phyloP scores from a whole-genome alignment of 2,329 filamentous ascomycete genomes.

The Raffaelea albimanens region DNA sequence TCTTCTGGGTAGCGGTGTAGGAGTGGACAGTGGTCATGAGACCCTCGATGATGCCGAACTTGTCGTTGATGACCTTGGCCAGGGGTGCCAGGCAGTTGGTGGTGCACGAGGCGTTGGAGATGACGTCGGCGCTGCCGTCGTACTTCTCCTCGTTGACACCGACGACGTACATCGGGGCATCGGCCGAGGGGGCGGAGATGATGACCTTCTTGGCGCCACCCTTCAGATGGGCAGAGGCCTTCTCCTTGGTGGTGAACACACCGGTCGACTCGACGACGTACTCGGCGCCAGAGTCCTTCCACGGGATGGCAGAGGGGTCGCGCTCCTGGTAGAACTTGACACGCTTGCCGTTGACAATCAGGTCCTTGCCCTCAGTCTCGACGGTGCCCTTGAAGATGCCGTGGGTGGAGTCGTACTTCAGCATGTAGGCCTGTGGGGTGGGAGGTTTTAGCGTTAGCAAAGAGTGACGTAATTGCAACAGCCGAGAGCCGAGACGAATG shows the following conservation, averaged over 20 bases:
- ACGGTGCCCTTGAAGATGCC: conserved; percentile 92
- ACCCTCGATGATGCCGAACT: conserved; percentile 95
- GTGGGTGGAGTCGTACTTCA: conserved; percentile 98
- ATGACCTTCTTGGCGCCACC: conserved; percentile 97
- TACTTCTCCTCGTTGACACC: conserved; percentile 95
- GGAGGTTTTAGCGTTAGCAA: too few species aligned
- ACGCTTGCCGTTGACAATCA: conserved; percentile 88
- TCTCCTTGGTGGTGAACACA: conserved; percentile 98
- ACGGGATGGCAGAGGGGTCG: conserved; percentile 84
- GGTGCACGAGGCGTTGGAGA: conserved; percentile 99
- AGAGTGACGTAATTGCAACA: too few species aligned
- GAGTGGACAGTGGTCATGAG: conserved; percentile 99
- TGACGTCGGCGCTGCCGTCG: conserved; percentile 81
- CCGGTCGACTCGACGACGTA: conserved; percentile 97
- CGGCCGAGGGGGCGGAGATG: conserved; percentile 84
- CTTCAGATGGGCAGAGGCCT: conserved; percentile 88
- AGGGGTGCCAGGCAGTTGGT: conserved; percentile 99
- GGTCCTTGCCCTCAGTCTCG: conserved; percentile 57
- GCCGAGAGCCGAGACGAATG: conserved; percentile 1
- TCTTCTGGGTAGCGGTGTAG: conserved; percentile 99
- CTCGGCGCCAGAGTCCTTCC: conserved; percentile 75
- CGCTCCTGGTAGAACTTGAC: conserved; percentile 91
- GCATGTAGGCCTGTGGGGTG: conserved; percentile 78
- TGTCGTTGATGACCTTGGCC: conserved; percentile 98
- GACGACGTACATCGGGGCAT: conserved; percentile 99